Base-by-base conservation (phyloP, 2,329 filamentous ascomycete species). In the Daldinia eschscholtzii region DNA sequence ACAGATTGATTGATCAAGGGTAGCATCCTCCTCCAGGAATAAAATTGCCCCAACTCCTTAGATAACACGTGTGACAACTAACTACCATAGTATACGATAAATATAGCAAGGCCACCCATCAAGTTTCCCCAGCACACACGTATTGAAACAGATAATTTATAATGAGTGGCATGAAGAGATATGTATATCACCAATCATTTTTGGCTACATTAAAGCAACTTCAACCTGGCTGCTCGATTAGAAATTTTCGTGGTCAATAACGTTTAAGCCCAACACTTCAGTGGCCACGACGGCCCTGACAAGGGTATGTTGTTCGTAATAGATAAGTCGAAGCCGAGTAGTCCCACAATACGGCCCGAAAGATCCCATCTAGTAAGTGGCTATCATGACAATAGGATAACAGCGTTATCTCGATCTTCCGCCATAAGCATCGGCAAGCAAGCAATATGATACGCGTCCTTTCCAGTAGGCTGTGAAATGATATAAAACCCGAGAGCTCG, bases 1-100 rank as follows among this genome's bases (percentile, higher is more conserved):
- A 56, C 60, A 46, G 41, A 15, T 61, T 62, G 23, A 15, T 61
- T 62, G 23, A 65, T 60, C 62, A 33, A 61, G 39, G 37, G 57
- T 48, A 39, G 28, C 55, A 52, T 57, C 26, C 55, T 48, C 65
- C 39, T 62, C 57, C 35, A 46, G 48, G 39, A 58, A 42, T 30
- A 37, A 26, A 20, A 41, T 55, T 37, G 18, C 52, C 23, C 33
- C 35, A 33, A 52, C 13, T 52, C 30, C 46, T 33, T 55, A 37
- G 39, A 46, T 35, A 57, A 28, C 46, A 41, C 35, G 41, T 52
- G 42, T 46, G 33, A 33, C 37, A 64, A 18, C 41, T 37, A 20
- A 46, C 52, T 61, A 52, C 63, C 20, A 23, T 23, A 10, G 33
- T 35, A 35, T 35, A 70, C 33, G 60, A 58, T 57, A 46, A 42